Evolutionary conservation across 1,284 basidiomycete genomes (phyloP), one percentile per base, ranked within the genome.

Genomic region (Sanghuangporus weigelae): DNA sequence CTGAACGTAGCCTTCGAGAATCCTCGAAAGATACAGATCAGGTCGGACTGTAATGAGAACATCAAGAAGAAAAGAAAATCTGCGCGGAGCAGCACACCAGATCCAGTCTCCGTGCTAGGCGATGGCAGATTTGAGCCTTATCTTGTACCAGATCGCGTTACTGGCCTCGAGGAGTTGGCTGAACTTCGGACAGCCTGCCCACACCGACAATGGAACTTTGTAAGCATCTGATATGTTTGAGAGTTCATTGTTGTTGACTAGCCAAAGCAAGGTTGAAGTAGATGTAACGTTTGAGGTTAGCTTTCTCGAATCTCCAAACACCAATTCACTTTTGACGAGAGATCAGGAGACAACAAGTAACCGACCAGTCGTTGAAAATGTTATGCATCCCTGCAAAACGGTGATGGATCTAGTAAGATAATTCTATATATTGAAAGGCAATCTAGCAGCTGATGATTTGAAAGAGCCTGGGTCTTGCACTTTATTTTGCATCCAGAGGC

Each of bases 1-100:
- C 78, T 99, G 23, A 99, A 98, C 70, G 95, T 99, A 3, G 94
- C 93, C 0, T 99, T 99, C 69, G 93, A 97, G 72, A 97, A 97
- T 71, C 93, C 94, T 10, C 84, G 92, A 3, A 88, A 89, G 71
- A 77, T 84, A 26, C 77, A 77, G 55, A 70, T 79, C 67, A 67
- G 74, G 23, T 77, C 69, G 64, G 77, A 66, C 78, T 76, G 70
- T 71, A 48, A 67, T 74, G 51, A 79, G 74, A 64, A 79, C 76
- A 63, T 72, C 19, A 78, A 60, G 82, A 79, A 67, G 79, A 77
- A 68, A 77, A 73, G 68, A 72, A 73, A 64, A 71, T 73, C 64
- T 66, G 58, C 16, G 55, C 48, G 53, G 31, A 23, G 66, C 35
- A 56, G 67, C 5, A 3, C 63, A 3, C 53, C 51, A 26, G 38